Conservation (phyloP, 2,329 filamentous ascomycete genomes). For the Scedosporium minutisporum region DNA sequence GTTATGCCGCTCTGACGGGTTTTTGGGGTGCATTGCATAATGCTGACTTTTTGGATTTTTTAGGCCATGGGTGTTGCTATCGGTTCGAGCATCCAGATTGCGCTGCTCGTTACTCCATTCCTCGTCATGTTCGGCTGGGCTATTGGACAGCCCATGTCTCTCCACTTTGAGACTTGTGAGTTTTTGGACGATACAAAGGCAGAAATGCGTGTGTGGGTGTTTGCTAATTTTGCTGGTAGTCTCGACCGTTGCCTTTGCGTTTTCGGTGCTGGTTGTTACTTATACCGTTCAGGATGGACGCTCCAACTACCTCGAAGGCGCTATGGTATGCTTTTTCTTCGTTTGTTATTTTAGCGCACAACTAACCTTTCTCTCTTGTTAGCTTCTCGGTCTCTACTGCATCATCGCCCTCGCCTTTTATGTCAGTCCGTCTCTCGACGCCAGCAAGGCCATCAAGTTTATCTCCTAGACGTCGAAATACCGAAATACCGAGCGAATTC, state of each 20-base stretch:
- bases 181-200: background rate
- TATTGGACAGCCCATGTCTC: constrained; percentile 60
- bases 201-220: background rate
- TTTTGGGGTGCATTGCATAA: background rate
- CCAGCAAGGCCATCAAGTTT: background rate
- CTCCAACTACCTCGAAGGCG: constrained; percentile 75
- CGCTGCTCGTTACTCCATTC: constrained; percentile 70
- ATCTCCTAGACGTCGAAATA: background rate
- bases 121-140: constrained; percentile 75
- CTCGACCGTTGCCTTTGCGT: constrained; percentile 67
- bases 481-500: background rate
- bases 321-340: constrained; percentile 48
- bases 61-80: constrained; percentile 66
- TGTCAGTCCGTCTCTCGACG: constrained; percentile 31
- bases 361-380: background rate
- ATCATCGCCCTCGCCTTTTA: constrained; percentile 55
- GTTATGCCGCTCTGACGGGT: constrained; percentile 6
- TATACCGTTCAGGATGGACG: constrained; percentile 74
- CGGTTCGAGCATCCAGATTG: constrained; percentile 74
- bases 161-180: constrained; percentile 62
- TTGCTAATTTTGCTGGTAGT: constrained; percentile 27
- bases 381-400: constrained; percentile 37
- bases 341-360: background rate
- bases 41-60: constrained; percentile 10
- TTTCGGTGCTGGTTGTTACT: constrained; percentile 65